These are phyloP conservation scores for Tylopilus sp. DNA, from an alignment of 768 basidiomycete genomes.

Conservation along the genomic window DNA sequence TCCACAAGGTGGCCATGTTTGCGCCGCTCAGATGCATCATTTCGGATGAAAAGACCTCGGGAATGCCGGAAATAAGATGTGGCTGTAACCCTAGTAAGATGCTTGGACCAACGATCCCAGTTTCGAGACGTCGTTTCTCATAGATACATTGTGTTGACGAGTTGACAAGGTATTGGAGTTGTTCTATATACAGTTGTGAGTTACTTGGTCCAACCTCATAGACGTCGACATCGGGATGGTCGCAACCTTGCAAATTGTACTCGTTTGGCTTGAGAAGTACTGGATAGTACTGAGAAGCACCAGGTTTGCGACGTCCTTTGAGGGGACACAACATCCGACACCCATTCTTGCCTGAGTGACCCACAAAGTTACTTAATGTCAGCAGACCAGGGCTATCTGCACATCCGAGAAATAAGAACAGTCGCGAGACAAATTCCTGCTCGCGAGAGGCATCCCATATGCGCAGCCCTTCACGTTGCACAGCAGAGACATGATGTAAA, in stretches of 20 bases:
- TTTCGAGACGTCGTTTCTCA: neutral
- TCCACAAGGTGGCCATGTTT: neutral
- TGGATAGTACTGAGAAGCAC: neutral
- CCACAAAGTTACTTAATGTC: neutral
- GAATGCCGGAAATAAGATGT: neutral
- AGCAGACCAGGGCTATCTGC: neutral
- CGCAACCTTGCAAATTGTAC: neutral
- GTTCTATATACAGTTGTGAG: neutral
- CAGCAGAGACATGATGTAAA: neutral
- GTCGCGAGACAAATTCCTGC: neutral
- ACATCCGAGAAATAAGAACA: neutral
- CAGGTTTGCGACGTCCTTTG: neutral
- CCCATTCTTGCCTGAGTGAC: neutral
- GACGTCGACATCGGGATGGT: neutral
- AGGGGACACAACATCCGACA: neutral
- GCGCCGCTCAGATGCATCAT: neutral
- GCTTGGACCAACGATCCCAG: neutral
- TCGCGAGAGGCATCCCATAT: neutral
- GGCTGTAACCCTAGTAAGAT: neutral
- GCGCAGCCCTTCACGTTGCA: neutral
- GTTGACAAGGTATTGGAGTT: neutral
- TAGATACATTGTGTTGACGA: neutral
- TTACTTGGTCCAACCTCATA: neutral
- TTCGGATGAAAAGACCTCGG: neutral
- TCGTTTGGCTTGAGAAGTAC: neutral